phyloP scores from a whole-genome alignment of 768 basidiomycete genomes.

The Russula compacta region DNA sequence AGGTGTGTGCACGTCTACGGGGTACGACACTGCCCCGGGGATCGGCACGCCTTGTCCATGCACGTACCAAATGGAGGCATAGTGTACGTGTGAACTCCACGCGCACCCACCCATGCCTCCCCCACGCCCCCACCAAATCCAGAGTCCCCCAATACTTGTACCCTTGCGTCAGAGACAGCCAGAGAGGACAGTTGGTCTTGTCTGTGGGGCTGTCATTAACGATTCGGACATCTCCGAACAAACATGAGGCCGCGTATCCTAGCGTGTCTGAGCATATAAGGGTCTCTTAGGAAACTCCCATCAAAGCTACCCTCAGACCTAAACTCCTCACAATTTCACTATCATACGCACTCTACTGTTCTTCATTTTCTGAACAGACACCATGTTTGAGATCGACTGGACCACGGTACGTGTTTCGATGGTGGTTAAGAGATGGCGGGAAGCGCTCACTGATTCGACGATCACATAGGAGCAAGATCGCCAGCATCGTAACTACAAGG shows the following conservation, averaged over 20 bases:
- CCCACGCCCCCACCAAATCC: background rate
- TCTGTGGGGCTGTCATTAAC: background rate
- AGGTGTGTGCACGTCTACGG: background rate
- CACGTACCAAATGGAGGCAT: background rate
- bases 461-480: conserved; percentile 9
- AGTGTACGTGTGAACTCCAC: background rate
- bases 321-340: background rate
- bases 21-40: background rate
- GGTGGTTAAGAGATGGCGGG: background rate
- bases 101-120: background rate
- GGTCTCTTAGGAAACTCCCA: background rate
- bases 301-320: conserved; percentile 6
- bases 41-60: conserved; percentile 2
- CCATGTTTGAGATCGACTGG: conserved; percentile 18
- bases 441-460: background rate
- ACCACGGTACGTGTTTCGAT: conserved; percentile 9
- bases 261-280: background rate
- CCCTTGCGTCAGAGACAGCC: background rate
- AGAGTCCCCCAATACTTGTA: background rate
- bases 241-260: background rate
- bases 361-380: background rate
- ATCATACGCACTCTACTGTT: background rate
- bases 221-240: conserved; percentile 14
- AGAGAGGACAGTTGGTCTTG: background rate
- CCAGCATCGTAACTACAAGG: conserved; percentile 3